Evolutionary conservation across 75 land plant species (phyloP).

Genomic region (Azolla pinnata): DNA sequence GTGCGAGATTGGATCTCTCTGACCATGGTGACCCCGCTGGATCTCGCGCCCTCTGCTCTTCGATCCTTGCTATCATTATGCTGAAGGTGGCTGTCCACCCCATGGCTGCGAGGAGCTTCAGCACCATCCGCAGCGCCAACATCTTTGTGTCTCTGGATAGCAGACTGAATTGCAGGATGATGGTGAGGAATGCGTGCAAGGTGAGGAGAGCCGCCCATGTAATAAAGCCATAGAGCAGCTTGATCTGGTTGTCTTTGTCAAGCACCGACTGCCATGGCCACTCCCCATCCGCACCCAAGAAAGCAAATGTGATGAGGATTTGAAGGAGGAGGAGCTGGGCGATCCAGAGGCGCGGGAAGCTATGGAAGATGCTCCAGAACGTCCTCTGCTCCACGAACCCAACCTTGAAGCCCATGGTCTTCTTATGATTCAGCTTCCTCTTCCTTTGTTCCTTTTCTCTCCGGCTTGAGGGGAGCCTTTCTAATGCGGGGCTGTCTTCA

Average conservation of each 20-base stretch:
- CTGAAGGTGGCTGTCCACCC: slow-evolving; percentile 19
- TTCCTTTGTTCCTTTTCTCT: not conserved
- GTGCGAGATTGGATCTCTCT: not conserved
- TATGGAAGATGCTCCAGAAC: slow-evolving; percentile 41
- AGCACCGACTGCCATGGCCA: slow-evolving; percentile 18
- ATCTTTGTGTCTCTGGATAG: slow-evolving; percentile 17
- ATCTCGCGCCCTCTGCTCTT: slow-evolving; percentile 4
- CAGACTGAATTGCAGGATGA: slow-evolving; percentile 16
- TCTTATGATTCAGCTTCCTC: not conserved
- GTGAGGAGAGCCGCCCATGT: slow-evolving; percentile 15
- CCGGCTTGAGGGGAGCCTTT: not conserved
- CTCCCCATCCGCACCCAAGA: slow-evolving; percentile 13
- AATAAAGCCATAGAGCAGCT: slow-evolving; percentile 5
- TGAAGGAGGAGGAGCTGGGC: slow-evolving; percentile 30
- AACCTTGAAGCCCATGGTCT: slow-evolving; percentile 29
- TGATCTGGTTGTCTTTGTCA: slow-evolving; percentile 13
- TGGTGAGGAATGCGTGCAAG: slow-evolving; percentile 17
- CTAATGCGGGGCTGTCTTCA: not conserved
- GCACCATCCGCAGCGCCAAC: slow-evolving; percentile 25
- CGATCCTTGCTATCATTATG: slow-evolving; percentile 8
- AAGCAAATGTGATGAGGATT: slow-evolving; percentile 14
- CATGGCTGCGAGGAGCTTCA: slow-evolving; percentile 19
- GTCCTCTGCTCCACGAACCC: slow-evolving; percentile 47
- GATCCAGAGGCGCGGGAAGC: slow-evolving; percentile 42
- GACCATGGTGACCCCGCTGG: slow-evolving; percentile 12